Evolutionary conservation across 805 yeast genomes (phyloP), one percentile per base, ranked within the genome.

Genomic region (Monosporozyma aquatica): DNA sequence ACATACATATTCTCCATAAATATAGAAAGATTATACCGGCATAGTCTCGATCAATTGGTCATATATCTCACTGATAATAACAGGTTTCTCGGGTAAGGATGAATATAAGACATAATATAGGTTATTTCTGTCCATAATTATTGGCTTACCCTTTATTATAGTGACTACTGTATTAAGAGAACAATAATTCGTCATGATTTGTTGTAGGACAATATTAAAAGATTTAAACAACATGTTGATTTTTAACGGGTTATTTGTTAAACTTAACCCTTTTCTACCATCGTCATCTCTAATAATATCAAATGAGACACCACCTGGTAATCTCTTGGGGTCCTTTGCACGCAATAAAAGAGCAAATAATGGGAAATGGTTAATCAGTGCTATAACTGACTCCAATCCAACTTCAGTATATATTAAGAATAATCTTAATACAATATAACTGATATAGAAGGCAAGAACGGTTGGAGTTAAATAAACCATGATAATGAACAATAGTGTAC

Each of bases 401-500:
- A 80, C 78, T 28, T 74, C 65, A 1, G 70, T 40, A 3, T 67
- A 43, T 33, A 85, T 63, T 4, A 76, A 68, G 0, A 69, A 47
- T 27, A 87, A 54, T 42, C 87, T 68, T 4, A 80, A 66, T 0
- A 71, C 46, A 5, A 85, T 82, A 61, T 87, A 90, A 18, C 80
- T 74, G 14, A 78, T 51, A 56, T 92, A 92, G 57, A 89, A 92
- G 11, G 92, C 92, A 50, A 80, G 58, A 2, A 87, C 82, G 0
- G 99, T 92, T 1, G 98, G 98, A 39, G 87, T 61, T 26, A 94
- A 66, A 51, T 87, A 84, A 0, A 82, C 64, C 41, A 85, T 65
- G 13, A 89, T 76, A 38, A 90, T 86, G 62, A 92, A 92, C 14
- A 90, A 62, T 43, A 92, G 70, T 2, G 96, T 92, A 0, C 98